Percentiles rank a stretch among this genome's conserved stretches.
phyloP scores from a whole-genome alignment of 176 grass and related monocot species.

The Cenchrus fungigraminus region DNA sequence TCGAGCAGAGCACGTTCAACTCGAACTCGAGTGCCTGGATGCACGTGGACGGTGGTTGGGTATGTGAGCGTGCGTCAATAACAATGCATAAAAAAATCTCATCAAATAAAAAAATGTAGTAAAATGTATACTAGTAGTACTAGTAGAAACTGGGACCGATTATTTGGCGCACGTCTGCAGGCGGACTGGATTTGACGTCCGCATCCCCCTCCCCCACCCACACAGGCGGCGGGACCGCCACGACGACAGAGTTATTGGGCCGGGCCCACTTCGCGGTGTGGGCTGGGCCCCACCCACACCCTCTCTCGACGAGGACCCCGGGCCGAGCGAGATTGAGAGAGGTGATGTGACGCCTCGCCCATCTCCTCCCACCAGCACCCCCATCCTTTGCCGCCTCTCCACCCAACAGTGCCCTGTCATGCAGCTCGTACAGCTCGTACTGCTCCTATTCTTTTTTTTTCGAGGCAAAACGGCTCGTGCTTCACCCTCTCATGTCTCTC shows the following conservation, averaged over 20 bases:
- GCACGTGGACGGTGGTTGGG: neutral
- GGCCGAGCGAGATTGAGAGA: neutral
- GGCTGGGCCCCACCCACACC: neutral
- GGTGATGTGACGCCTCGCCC: conserved; percentile 27
- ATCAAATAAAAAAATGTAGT: neutral
- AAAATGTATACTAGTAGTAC: too few species aligned
- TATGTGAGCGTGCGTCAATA: neutral
- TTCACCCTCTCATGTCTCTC: neutral
- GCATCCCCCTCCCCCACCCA: neutral
- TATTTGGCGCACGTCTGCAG: conserved; percentile 18
- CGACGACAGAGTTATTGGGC: conserved; percentile 31
- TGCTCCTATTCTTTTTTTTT: neutral
- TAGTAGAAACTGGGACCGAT: conserved; percentile 7
- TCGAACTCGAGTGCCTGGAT: neutral
- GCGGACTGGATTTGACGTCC: conserved; percentile 27
- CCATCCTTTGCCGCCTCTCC: neutral
- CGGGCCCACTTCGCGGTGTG: neutral
- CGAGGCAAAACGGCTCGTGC: neutral
- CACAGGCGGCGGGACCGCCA: neutral
- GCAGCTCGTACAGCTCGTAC: neutral
- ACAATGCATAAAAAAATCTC: neutral
- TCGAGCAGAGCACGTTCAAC: neutral
- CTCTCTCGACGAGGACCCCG: neutral
- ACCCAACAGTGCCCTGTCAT: neutral
- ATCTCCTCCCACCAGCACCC: neutral